A percentile compares a stretch with the other conserved stretches of the same genome.
phyloP scores from a whole-genome alignment of 2,329 filamentous ascomycete genomes.

The Fusarium avenaceum region DNA sequence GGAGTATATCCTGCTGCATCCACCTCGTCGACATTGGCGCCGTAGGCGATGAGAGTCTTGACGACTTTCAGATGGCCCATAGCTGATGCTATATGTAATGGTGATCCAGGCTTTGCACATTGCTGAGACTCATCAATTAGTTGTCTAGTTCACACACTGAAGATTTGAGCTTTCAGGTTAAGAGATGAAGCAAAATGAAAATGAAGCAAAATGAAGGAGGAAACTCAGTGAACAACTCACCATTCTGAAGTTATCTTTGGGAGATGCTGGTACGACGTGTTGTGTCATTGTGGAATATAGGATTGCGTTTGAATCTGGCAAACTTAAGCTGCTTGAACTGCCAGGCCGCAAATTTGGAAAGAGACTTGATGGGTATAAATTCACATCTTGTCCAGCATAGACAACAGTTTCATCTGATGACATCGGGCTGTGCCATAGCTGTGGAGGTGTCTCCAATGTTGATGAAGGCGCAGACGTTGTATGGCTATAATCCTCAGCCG shows the following conservation, averaged over 20 bases:
- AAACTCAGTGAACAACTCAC: not conserved
- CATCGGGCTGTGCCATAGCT: not conserved
- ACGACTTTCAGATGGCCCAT: constrained; percentile 1
- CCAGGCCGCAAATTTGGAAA: not conserved
- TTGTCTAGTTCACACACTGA: not conserved
- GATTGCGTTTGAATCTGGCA: constrained; percentile 2
- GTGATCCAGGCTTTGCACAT: not conserved
- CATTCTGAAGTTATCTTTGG: not conserved
- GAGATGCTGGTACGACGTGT: not conserved
- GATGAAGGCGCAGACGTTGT: not conserved
- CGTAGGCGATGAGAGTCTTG: not conserved
- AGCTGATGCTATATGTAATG: constrained; percentile 4
- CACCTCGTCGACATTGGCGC: not conserved
- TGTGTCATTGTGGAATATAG: not conserved
- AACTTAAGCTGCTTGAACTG: constrained; percentile 7
- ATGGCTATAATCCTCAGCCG: constrained; percentile 5
- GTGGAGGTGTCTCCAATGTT: not conserved
- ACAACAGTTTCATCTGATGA: not conserved
- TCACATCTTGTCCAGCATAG: not conserved
- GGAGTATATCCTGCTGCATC: not conserved
- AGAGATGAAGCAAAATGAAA: no score
- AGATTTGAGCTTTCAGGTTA: not conserved
- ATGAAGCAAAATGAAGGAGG: not conserved
- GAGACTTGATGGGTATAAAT: not conserved
- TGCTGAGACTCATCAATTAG: not conserved